phyloP scores from a whole-genome alignment of 2,329 filamentous ascomycete genomes.

The Pseudogymnoascus sp. region DNA sequence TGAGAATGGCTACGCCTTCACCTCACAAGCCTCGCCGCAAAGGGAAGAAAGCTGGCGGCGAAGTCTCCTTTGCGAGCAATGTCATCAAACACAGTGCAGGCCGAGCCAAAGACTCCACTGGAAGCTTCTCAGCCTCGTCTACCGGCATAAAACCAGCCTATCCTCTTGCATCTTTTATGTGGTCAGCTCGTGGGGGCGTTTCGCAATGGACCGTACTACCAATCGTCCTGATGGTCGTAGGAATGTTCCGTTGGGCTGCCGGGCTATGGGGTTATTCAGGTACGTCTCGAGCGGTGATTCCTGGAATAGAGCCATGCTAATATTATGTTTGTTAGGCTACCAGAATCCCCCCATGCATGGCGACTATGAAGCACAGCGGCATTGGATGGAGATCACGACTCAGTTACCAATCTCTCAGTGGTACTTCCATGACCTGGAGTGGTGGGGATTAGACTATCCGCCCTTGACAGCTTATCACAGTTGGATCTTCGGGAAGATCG shows the following conservation, averaged over 20 bases:
- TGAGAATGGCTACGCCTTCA: slow-evolving; percentile 34
- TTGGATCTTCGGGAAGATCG: slow-evolving; percentile 87
- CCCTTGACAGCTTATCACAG: slow-evolving; percentile 97
- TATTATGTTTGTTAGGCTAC: slow-evolving; percentile 48
- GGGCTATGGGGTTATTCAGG: slow-evolving; percentile 94
- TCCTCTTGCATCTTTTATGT: slow-evolving; percentile 87
- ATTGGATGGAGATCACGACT: slow-evolving; percentile 97
- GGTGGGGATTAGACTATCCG: slow-evolving; percentile 98
- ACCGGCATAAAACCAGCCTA: slow-evolving; percentile 58
- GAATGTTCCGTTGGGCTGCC: slow-evolving; percentile 86
- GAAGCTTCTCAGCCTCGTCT: slow-evolving; percentile 6
- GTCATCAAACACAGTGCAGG: slow-evolving; percentile 21
- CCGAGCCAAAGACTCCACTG: slow-evolving; percentile 4
- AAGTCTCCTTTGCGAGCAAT: slow-evolving; percentile 27
- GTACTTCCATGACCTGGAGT: slow-evolving; percentile 95
- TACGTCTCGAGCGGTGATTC: slow-evolving; percentile 31
- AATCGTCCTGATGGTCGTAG: slow-evolving; percentile 79
- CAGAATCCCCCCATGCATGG: slow-evolving; percentile 83
- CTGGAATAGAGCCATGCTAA: not conserved
- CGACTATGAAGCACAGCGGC: slow-evolving; percentile 94
- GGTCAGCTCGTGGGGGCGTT: slow-evolving; percentile 69
- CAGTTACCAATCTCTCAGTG: slow-evolving; percentile 86
- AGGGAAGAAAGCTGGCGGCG: slow-evolving; percentile 40
- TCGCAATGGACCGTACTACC: slow-evolving; percentile 93
- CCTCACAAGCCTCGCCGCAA: slow-evolving; percentile 55